These are phyloP conservation scores for Melastoma candidum DNA, from an alignment of 441 rosid genomes.

Conservation along the genomic window DNA sequence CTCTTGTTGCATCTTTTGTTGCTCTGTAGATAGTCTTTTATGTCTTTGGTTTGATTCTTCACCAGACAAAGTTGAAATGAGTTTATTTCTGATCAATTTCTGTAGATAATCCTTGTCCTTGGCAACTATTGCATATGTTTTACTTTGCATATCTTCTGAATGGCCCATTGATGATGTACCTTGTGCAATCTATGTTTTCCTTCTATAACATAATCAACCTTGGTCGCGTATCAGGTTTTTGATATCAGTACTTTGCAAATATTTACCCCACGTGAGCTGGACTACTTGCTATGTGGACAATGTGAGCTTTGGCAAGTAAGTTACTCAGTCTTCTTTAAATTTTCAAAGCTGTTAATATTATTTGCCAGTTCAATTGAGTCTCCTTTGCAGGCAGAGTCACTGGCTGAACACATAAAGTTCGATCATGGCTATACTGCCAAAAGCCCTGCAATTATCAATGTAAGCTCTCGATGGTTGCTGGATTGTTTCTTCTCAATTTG, in stretches of 20 bases:
- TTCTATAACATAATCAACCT: background rate
- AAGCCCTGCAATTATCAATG: slow-evolving; percentile 84
- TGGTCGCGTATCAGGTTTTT: slow-evolving; percentile 52
- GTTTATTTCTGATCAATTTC: too few species aligned
- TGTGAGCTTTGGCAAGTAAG: slow-evolving; percentile 98
- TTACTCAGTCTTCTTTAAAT: slow-evolving; percentile 4
- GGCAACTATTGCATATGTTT: too few species aligned
- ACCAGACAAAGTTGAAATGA: too few species aligned
- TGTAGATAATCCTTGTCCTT: too few species aligned
- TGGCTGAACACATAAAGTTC: slow-evolving; percentile 89
- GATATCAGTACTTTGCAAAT: slow-evolving; percentile 93
- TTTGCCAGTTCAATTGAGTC: slow-evolving; percentile 1
- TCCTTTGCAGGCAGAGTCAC: slow-evolving; percentile 63
- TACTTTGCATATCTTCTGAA: background rate
- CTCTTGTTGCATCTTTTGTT: too few species aligned
- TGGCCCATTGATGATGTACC: too few species aligned
- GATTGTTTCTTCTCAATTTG: too few species aligned
- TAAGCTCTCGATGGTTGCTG: slow-evolving; percentile 18
- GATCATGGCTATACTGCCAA: slow-evolving; percentile 98
- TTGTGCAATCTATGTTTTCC: background rate
- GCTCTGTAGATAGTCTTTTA: too few species aligned
- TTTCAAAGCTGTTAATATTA: background rate
- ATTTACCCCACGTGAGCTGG: slow-evolving; percentile 85
- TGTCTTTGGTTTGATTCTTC: too few species aligned
- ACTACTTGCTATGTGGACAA: slow-evolving; percentile 93